Percentiles rank a stretch among this genome's conserved stretches.
These are phyloP conservation scores for Schizothecium vesticola DNA, from an alignment of 495 filamentous ascomycete species.

Conservation along the genomic window DNA sequence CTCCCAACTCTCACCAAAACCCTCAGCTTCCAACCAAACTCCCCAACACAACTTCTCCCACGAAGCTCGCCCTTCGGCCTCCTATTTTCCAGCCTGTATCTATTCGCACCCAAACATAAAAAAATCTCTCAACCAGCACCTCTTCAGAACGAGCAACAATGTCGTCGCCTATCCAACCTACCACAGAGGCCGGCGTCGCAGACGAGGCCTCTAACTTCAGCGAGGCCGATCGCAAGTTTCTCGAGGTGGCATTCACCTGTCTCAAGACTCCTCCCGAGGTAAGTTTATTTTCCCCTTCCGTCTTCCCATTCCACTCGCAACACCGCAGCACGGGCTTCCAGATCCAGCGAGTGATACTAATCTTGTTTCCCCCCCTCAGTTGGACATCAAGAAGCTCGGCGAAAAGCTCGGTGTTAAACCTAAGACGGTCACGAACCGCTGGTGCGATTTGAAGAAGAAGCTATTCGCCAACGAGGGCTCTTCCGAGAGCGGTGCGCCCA, in stretches of 20 bases:
- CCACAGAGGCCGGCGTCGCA: neutral
- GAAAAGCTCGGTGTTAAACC: slow-evolving; percentile 10
- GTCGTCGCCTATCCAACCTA: neutral
- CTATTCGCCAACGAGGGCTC: neutral
- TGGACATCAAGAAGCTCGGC: slow-evolving; percentile 2
- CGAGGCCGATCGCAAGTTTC: neutral
- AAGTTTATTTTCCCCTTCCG: neutral
- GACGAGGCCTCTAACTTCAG: neutral
- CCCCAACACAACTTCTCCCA: neutral
- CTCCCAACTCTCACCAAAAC: too few relatives aligned
- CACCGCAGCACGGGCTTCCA: neutral
- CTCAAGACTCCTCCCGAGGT: slow-evolving; percentile 13
- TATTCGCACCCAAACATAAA: neutral
- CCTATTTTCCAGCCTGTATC: neutral
- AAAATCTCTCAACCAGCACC: too few relatives aligned
- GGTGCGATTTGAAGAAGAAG: slow-evolving; percentile 11
- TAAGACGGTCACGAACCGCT: slow-evolving; percentile 14
- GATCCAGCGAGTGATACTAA: neutral
- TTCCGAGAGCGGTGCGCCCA: neutral
- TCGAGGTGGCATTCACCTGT: slow-evolving; percentile 7
- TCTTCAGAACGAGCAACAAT: neutral
- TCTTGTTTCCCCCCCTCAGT: neutral
- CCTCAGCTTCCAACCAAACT: neutral
- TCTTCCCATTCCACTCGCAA: neutral
- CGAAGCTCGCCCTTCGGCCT: neutral